A percentile compares a stretch with the other conserved stretches of the same genome.
Conservation (phyloP, 2,329 filamentous ascomycete species). For the Colletotrichum chlorophyti region DNA sequence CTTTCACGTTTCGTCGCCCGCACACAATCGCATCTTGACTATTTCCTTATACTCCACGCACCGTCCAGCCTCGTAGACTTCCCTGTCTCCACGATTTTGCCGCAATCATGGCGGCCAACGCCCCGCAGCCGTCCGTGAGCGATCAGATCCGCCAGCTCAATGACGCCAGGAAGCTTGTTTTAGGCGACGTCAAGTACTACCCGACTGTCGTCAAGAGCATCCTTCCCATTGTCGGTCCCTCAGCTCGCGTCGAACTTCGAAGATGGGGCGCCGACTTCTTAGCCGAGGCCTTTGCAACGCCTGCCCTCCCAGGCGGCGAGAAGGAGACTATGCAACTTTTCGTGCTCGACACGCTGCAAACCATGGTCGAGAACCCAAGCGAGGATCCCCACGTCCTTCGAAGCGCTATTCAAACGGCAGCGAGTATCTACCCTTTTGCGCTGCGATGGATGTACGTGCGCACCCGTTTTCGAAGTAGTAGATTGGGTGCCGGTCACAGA, state of each 20-base stretch:
- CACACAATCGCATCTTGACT: neutral
- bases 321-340: conserved; percentile 82
- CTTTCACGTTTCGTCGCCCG: neutral
- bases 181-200: conserved; percentile 88
- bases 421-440: conserved; percentile 91
- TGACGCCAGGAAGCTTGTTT: conserved; percentile 86
- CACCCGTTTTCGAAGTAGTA: neutral
- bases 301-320: conserved; percentile 76
- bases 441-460: conserved; percentile 91
- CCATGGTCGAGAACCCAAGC: conserved; percentile 72
- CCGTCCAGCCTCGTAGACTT: neutral
- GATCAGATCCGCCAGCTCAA: conserved; percentile 89
- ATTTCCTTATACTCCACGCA: neutral
- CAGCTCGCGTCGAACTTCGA: conserved; percentile 79
- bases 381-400: conserved; percentile 84
- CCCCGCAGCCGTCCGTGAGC: conserved; percentile 62
- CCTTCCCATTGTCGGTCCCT: conserved; percentile 84
- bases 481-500: conserved; percentile 24
- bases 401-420: conserved; percentile 84
- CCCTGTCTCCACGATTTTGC: neutral
- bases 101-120: conserved; percentile 56
- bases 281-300: conserved; percentile 93
- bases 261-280: conserved; percentile 97
- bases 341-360: conserved; percentile 79
- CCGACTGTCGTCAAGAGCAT: conserved; percentile 91